Conservation (phyloP, 768 basidiomycete genomes). For the Naganishia antarctica region DNA sequence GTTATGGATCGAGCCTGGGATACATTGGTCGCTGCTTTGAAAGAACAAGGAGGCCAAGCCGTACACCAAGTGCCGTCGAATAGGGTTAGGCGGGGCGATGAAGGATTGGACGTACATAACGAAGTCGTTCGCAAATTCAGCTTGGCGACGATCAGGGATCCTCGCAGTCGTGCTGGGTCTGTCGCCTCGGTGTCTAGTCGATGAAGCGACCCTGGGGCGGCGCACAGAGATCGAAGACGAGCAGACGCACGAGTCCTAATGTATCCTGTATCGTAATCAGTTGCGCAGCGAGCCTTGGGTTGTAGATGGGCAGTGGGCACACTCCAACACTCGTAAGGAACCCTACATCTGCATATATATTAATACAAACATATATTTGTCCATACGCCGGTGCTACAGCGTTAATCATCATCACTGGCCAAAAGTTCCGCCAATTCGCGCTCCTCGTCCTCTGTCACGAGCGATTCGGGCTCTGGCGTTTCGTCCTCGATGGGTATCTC, state of each 20-base stretch:
- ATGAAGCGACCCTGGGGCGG: too few relatives aligned
- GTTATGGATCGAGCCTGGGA: conserved; percentile 63
- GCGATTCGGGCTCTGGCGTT: conserved; percentile 44
- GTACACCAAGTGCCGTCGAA: neutral
- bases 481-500: conserved; percentile 33
- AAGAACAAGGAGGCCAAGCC: neutral
- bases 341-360: too few relatives aligned
- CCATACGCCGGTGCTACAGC: neutral
- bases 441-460: conserved; percentile 82
- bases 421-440: conserved; percentile 78
- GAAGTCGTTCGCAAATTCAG: conserved; percentile 18
- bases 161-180: conserved; percentile 1
- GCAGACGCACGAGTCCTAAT: too few relatives aligned
- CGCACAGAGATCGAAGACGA: too few relatives aligned
- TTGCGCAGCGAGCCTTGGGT: too few relatives aligned
- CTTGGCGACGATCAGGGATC: conserved; percentile 10
- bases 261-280: neutral
- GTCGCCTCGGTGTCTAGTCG: neutral
- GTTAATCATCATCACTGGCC: conserved; percentile 32
- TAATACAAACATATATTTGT: neutral
- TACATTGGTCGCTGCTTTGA: conserved; percentile 3
- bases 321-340: too few relatives aligned
- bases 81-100: neutral
- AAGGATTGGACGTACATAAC: neutral
- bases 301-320: too few relatives aligned